phyloP scores from a whole-genome alignment of 2,329 filamentous ascomycete genomes.

The Colletotrichum acutatum region DNA sequence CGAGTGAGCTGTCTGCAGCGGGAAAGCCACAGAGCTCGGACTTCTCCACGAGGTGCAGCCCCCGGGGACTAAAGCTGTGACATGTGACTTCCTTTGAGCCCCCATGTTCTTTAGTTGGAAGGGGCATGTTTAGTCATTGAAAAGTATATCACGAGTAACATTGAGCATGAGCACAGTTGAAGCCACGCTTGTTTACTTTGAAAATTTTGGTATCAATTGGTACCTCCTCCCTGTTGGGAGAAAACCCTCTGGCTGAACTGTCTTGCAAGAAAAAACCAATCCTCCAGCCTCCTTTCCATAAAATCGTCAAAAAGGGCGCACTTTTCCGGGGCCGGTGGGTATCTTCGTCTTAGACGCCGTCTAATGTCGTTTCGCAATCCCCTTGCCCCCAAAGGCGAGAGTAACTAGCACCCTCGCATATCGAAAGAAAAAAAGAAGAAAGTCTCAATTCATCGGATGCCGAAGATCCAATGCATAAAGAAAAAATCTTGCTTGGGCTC shows the following conservation, averaged over 20 bases:
- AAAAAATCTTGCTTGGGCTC: conserved; percentile 3
- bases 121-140: not conserved
- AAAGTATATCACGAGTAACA: not conserved
- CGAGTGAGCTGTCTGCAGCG: not conserved
- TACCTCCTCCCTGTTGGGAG: not conserved
- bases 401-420: conserved; percentile 5
- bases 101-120: not conserved
- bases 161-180: not conserved
- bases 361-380: conserved; percentile 19
- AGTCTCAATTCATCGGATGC: conserved; percentile 16
- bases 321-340: conserved; percentile 27
- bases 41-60: not conserved
- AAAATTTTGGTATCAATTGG: conserved; percentile 10
- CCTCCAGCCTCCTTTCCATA: not conserved
- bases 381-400: conserved; percentile 5
- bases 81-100: not conserved
- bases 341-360: conserved; percentile 27
- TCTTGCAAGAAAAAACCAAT: not conserved
- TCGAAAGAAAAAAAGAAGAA: conserved; percentile 20
- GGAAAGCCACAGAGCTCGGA: conserved; percentile 6
- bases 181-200: not conserved
- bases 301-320: conserved; percentile 9
- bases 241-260: not conserved
- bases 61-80: not conserved
- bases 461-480: conserved; percentile 17